Evolutionary conservation across 2,329 filamentous ascomycete genomes (phyloP).

Genomic region (Botrytis cinerea): DNA sequence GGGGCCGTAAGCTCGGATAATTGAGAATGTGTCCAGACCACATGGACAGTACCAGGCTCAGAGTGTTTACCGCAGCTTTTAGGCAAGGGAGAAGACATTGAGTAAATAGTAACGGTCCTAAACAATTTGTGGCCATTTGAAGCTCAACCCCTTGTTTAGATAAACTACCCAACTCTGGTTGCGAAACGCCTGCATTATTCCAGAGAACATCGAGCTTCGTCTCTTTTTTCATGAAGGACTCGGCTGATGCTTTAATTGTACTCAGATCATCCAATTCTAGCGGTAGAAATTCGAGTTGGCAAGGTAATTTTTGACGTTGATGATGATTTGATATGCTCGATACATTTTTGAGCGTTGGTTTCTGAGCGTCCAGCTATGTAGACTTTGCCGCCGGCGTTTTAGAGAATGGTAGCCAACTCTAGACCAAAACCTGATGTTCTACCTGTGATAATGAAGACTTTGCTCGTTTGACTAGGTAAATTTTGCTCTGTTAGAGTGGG

Average conservation of each 20-base stretch:
- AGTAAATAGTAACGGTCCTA: slow-evolving; percentile 31
- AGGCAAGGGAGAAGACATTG: slow-evolving; percentile 47
- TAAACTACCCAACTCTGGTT: slow-evolving; percentile 27
- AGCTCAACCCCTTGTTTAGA: slow-evolving; percentile 28
- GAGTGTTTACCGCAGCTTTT: slow-evolving; percentile 5
- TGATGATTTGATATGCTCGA: slow-evolving; percentile 31
- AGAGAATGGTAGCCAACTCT: slow-evolving; percentile 52
- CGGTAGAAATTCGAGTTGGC: slow-evolving; percentile 40
- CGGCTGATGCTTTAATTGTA: slow-evolving; percentile 42
- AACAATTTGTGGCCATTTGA: slow-evolving; percentile 28
- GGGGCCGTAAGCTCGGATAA: slow-evolving; percentile 21
- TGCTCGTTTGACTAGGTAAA: slow-evolving; percentile 44
- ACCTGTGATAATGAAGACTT: slow-evolving; percentile 46
- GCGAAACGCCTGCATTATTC: slow-evolving; percentile 44
- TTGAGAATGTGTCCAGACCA: slow-evolving; percentile 28
- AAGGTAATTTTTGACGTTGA: slow-evolving; percentile 27
- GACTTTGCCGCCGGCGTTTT: slow-evolving; percentile 50
- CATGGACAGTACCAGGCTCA: slow-evolving; percentile 18
- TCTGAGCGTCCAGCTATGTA: slow-evolving; percentile 51
- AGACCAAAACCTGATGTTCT: slow-evolving; percentile 44
- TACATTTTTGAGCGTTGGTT: slow-evolving; percentile 43
- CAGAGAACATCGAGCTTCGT: slow-evolving; percentile 44
- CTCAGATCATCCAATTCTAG: slow-evolving; percentile 44
- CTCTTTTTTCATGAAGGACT: slow-evolving; percentile 42
- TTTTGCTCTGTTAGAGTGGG: slow-evolving; percentile 45